These are phyloP conservation scores for Dendrocalamus sinicus DNA, from an alignment of 176 grass and related monocot genomes.

Conservation along the genomic window DNA sequence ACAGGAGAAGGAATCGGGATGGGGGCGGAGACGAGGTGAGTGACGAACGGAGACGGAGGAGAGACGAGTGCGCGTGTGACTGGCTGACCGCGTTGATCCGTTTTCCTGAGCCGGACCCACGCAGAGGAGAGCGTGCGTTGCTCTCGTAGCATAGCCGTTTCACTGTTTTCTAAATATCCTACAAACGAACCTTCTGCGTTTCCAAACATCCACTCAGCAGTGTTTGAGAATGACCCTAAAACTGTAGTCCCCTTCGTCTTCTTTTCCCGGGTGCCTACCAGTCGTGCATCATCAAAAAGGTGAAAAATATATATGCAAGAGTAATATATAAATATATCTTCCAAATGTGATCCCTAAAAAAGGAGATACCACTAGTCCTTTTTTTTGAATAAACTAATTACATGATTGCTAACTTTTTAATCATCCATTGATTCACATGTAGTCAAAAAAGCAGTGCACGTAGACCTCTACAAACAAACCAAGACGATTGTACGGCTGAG, in stretches of 20 bases:
- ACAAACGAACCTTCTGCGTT: no score
- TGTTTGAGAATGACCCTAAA: neutral
- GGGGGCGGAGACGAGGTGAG: no score
- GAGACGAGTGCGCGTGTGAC: no score
- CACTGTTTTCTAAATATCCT: no score
- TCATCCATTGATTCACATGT: neutral
- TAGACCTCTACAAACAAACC: neutral
- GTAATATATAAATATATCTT: neutral
- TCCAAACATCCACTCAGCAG: no score
- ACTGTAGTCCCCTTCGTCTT: neutral
- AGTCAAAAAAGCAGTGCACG: no score
- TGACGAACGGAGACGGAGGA: no score
- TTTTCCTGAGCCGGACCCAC: no score
- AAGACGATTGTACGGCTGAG: neutral
- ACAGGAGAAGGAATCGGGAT: no score
- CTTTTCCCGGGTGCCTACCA: neutral
- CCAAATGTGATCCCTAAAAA: neutral
- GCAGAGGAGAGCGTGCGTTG: no score
- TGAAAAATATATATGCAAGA: neutral
- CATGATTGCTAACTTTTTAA: neutral
- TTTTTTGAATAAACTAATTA: neutral
- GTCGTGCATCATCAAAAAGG: neutral
- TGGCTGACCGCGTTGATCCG: no score
- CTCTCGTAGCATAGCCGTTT: no score
- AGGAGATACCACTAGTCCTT: neutral